Conservation (phyloP, 169 alveolate genomes). For the Cryptosporidium ubiquitum region DNA sequence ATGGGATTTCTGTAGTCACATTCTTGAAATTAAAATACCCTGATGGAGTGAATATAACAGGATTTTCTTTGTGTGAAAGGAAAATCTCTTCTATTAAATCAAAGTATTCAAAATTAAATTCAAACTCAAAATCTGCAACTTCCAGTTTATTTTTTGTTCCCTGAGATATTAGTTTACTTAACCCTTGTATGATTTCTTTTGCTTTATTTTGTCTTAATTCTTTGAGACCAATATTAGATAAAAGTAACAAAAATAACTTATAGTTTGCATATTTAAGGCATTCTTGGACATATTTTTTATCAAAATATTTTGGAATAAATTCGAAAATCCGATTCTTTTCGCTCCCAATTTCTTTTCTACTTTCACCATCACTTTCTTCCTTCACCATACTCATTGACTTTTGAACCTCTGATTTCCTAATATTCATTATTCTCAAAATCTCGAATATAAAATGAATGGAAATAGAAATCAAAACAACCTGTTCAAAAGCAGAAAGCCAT, state of each 20-base stretch:
- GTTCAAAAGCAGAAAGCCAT: slow-evolving; percentile 29
- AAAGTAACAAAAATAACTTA: slow-evolving; percentile 1
- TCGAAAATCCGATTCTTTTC: background rate
- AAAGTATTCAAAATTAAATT: background rate
- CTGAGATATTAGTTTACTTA: background rate
- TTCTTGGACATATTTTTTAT: slow-evolving; percentile 10
- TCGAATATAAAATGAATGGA: slow-evolving; percentile 41
- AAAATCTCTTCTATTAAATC: background rate
- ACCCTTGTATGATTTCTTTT: background rate
- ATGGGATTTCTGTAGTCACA: background rate
- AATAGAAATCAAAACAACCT: slow-evolving; percentile 34
- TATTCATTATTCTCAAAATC: background rate
- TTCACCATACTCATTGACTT: no score
- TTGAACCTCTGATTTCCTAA: background rate
- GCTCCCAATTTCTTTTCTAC: background rate
- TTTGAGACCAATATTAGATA: background rate
- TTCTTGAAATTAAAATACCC: slow-evolving; percentile 60
- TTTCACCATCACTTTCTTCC: background rate
- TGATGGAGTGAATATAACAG: slow-evolving; percentile 62
- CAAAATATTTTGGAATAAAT: background rate
- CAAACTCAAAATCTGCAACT: background rate
- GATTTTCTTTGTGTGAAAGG: background rate
- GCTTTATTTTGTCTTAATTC: background rate
- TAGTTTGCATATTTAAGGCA: slow-evolving; percentile 20
- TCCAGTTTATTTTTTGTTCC: background rate